Evolutionary conservation across 495 filamentous ascomycete species (phyloP).

Genomic region (Glonium stellatum): DNA sequence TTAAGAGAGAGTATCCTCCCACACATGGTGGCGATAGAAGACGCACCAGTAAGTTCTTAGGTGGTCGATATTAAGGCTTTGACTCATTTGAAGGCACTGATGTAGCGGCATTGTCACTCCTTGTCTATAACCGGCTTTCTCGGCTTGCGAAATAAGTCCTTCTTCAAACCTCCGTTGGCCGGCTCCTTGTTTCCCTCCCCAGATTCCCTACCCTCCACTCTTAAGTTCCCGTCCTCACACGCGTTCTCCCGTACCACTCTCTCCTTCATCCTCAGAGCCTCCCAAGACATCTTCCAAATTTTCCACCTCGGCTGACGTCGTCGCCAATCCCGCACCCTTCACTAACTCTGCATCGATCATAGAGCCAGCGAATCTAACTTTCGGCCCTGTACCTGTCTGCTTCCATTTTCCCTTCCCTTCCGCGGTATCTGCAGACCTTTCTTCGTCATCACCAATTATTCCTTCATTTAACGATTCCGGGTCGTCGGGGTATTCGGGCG

Average conservation of each 20-base stretch:
- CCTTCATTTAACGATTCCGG: neutral
- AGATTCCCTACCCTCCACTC: too few species aligned
- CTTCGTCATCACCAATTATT: constrained; percentile 3
- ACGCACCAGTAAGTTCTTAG: too few species aligned
- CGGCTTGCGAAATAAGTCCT: too few species aligned
- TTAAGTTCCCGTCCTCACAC: too few species aligned
- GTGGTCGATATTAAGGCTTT: too few species aligned
- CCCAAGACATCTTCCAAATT: neutral
- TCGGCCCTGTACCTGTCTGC: constrained; percentile 2
- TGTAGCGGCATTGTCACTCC: too few species aligned
- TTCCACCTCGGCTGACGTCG: constrained; percentile 7
- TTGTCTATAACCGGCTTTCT: too few species aligned
- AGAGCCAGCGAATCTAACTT: constrained; percentile 17
- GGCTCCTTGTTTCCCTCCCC: too few species aligned
- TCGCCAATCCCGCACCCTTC: constrained; percentile 12
- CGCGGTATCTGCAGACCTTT: neutral
- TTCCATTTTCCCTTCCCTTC: constrained; percentile 6
- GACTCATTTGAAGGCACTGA: too few species aligned
- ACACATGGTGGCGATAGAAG: too few species aligned
- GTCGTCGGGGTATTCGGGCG: neutral
- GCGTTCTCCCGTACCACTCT: neutral
- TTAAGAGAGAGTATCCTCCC: too few species aligned
- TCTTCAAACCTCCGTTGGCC: too few species aligned
- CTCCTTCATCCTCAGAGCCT: neutral
- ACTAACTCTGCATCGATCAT: constrained; percentile 18